Evolutionary conservation across 139 green algal species (phyloP).

Genomic region (Closterium sp.): DNA sequence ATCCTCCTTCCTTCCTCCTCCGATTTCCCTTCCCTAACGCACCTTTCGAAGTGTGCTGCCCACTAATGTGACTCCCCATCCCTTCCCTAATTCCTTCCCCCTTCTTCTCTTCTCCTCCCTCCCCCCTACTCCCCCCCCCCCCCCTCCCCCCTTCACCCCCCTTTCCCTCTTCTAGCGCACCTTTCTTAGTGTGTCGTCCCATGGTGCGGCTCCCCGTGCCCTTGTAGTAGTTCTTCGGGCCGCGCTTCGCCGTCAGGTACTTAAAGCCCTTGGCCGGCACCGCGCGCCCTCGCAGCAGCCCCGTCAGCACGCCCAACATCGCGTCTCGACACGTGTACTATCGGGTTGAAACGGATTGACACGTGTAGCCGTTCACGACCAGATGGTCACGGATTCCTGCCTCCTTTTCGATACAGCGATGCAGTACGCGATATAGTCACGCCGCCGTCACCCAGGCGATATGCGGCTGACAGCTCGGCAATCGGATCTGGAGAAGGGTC

Average conservation of each 20-base stretch:
- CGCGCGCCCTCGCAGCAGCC: constrained; percentile 30
- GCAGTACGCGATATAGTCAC: too few species aligned
- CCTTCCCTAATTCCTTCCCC: too few species aligned
- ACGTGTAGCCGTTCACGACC: too few species aligned
- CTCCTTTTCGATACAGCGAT: too few species aligned
- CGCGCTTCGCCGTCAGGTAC: constrained; percentile 59
- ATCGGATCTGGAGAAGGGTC: too few species aligned
- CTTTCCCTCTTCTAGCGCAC: constrained; percentile 17
- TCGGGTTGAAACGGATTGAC: not conserved
- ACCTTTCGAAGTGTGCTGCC: too few species aligned
- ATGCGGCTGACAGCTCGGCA: too few species aligned
- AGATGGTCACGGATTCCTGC: too few species aligned
- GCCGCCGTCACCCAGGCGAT: too few species aligned
- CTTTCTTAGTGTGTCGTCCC: constrained; percentile 62
- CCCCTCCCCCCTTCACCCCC: too few species aligned
- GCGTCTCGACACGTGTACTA: not conserved
- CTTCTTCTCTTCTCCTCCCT: not conserved
- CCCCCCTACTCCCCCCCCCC: too few species aligned
- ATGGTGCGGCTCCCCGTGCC: constrained; percentile 53
- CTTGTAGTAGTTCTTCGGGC: constrained; percentile 59
- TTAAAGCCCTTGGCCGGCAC: constrained; percentile 52
- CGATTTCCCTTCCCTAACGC: too few species aligned
- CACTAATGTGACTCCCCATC: constrained; percentile 25
- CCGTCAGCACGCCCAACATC: constrained; percentile 35
- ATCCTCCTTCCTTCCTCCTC: not conserved